Evolutionary conservation across 306 rosid genomes (phyloP), one percentile per base, ranked within the genome.

Genomic region (Potentilla sterilis): DNA sequence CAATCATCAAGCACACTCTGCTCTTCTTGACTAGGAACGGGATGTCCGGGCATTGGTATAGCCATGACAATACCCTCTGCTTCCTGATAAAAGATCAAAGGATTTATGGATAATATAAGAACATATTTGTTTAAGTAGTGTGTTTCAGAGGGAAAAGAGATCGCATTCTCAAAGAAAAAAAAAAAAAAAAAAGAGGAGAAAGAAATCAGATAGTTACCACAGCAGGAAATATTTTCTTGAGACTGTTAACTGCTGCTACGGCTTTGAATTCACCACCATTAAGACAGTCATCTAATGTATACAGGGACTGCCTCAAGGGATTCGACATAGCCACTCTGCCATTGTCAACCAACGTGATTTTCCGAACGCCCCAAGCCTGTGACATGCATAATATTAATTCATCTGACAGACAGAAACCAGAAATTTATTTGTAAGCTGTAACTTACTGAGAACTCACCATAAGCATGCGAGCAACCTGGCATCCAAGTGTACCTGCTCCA

Each of bases 1-100:
- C 92, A 95, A 83, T 92, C 98, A 72, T 85, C 85, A 58, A 92
- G 85, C 49, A 89, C 88, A 4, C 82, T 81, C 18, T 81, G 87
- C 83, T 87, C 88, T 84, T 92, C 90, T 82, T 86, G 87, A 78
- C 69, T 88, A 62, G 87, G 69, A 70, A 95, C 83, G 13, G 98
- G 98, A 79, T 95, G 98, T 43, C 98, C 98, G 63, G 98, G 98
- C 98, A 95, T 95, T 68, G 97, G 97, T 85, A 95, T 90, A 67
- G 92, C 90, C 90, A 95, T 86, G 76, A 95, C 90, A 81, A 95
- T 62, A 66, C 97, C 97, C 83, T 87, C 93, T 24, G 96, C 98
- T 81, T 95, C 97, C 97, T 92, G 86, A n/a, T 52, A 76, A 66
- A 76, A 18, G n/a, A 65, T 63, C 51, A 67, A 40, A 12, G 43